Percentiles rank a stretch among this genome's conserved stretches.
These are phyloP conservation scores for Neurospora crassa DNA, from an alignment of 2,329 filamentous ascomycete genomes.

Conservation along the genomic window DNA sequence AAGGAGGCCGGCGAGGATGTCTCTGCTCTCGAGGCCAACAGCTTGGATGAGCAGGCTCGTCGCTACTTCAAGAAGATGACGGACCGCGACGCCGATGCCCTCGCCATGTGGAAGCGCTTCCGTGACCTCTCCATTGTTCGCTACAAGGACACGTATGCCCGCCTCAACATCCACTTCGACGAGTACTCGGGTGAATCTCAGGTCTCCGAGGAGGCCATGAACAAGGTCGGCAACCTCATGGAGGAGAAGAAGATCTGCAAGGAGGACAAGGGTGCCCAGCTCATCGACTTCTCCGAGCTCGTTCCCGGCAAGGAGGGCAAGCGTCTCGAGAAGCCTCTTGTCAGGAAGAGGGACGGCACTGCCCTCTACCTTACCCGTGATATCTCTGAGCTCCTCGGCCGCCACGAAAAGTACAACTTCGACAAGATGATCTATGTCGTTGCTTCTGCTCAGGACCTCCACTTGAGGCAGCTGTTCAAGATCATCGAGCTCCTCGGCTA, in stretches of 20 bases:
- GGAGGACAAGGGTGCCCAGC: constrained; percentile 61
- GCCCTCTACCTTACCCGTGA: constrained; percentile 71
- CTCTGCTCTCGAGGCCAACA: constrained; percentile 39
- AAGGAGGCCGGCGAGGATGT: constrained; percentile 44
- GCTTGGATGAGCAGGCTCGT: constrained; percentile 65
- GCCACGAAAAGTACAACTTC: constrained; percentile 53
- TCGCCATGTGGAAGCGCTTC: constrained; percentile 56
- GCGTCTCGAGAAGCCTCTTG: constrained; percentile 59
- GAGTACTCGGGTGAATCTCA: constrained; percentile 68
- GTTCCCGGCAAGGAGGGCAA: constrained; percentile 58
- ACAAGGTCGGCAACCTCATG: constrained; percentile 50
- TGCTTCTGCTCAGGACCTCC: constrained; percentile 61
- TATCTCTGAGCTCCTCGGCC: constrained; percentile 62
- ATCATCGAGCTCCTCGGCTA: constrained; percentile 64
- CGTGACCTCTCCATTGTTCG: constrained; percentile 56
- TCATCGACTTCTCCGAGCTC: constrained; percentile 63
- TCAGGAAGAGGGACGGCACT: constrained; percentile 65
- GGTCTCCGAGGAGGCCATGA: constrained; percentile 58
- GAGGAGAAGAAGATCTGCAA: constrained; percentile 55
- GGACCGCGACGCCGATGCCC: constrained; percentile 51
- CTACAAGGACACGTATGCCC: constrained; percentile 59
- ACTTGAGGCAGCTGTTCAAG: constrained; percentile 67
- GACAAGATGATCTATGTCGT: constrained; percentile 78
- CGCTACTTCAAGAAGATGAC: constrained; percentile 64
- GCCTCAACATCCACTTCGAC: constrained; percentile 63